Base-by-base conservation (phyloP, 331 rosid species). In the Arachis monticola region DNA sequence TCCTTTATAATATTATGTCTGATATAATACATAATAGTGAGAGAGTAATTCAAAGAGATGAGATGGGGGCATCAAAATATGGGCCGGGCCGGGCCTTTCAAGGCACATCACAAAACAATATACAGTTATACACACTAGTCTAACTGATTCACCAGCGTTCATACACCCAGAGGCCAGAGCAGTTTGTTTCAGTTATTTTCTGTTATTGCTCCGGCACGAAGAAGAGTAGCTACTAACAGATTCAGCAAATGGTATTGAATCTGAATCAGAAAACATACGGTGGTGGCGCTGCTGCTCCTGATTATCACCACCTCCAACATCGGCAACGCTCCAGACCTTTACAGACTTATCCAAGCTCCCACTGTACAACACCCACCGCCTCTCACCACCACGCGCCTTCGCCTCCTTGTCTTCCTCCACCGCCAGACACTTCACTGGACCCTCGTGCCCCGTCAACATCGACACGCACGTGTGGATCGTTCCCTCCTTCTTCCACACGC, bases 291-390 rank as follows among this genome's bases (percentile, higher is more conserved):
- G 50, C 1, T 63, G 72, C 69, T 9, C 14, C 68, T 52, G 47
- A 38, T 10, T 62, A 7, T 45, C 77, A 2, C 60, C 48, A 5
- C 51, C 73, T 79, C 96, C 1, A 38, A 38, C 41, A 38, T 38
- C 41, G 0, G 95, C 76, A 2, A 94, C 87, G 5, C 89, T 84
- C 99, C 99, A 94, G 0, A 94, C 97, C 81, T 92, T 94, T 4
- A 92, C 99, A 0, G 97, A 92, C 70, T 91, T 92, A 63, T 94
- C 99, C 44, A 94, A 88, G 72, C 99, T 94, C 8, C 99, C 99
- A 72, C 97, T 91, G 42, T 94, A 94, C 73, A 90, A 73, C 3
- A 83, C 51, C 96, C 93, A 94, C 62, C 92, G 82, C 8, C 30
- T 75, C 2, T 84, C 89, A 0, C 74, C 88, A 0, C 70, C 72